Conservation (phyloP, 306 rosid genomes). For the Inga leiocalycina region DNA sequence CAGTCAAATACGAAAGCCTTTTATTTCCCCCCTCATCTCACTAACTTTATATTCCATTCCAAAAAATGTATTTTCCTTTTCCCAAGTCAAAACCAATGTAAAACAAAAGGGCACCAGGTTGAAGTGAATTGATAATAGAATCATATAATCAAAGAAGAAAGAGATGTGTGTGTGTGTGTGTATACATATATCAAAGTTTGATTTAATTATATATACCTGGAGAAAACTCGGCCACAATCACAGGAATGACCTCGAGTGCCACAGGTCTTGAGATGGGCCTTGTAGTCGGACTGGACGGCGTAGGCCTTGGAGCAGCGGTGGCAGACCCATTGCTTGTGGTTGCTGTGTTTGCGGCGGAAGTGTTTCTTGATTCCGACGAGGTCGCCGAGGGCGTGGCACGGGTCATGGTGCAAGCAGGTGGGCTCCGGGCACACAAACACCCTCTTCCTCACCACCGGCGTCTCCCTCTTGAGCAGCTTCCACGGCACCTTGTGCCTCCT, state of each 20-base stretch:
- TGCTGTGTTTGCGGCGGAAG: conserved; percentile 90
- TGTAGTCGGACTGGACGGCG: conserved; percentile 96
- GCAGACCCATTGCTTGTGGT: conserved; percentile 97
- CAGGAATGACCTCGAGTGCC: conserved; percentile 98
- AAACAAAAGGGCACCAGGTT: conserved; percentile 21
- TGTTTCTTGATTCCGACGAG: conserved; percentile 97
- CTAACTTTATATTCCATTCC: conserved; percentile 37
- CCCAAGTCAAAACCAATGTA: conserved; percentile 61
- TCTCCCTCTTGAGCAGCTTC: conserved; percentile 95
- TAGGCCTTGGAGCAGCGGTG: conserved; percentile 87
- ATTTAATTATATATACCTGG: conserved; percentile 30
- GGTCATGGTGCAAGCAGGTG: conserved; percentile 92
- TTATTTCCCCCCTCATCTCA: conserved; percentile 20
- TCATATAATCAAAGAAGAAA: neutral
- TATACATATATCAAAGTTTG: neutral
- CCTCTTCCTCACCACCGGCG: conserved; percentile 76
- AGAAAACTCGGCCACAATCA: conserved; percentile 96
- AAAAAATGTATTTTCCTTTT: conserved; percentile 43
- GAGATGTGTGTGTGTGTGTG: neutral
- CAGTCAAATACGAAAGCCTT: conserved; percentile 45
- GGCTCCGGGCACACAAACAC: conserved; percentile 98
- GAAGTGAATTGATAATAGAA: conserved; percentile 5
- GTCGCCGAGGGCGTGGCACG: conserved; percentile 95
- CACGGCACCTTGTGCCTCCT: conserved; percentile 96
- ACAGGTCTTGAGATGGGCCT: conserved; percentile 97